A percentile compares a stretch with the other conserved stretches of the same genome.
These are phyloP conservation scores for Chaetomium strumarium DNA, from an alignment of 2,329 filamentous ascomycete species.

Conservation along the genomic window DNA sequence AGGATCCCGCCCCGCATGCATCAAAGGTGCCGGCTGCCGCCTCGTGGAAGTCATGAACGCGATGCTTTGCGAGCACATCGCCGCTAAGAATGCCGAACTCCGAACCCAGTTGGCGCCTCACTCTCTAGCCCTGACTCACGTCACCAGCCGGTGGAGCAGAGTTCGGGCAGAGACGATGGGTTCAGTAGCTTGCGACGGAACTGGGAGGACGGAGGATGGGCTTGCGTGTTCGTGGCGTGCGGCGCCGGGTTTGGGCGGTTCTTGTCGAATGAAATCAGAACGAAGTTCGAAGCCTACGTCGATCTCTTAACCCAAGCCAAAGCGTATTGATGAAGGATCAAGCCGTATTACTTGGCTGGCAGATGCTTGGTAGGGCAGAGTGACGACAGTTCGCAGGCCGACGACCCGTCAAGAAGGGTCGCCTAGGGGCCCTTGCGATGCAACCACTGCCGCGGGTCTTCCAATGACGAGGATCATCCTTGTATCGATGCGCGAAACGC, in stretches of 20 bases:
- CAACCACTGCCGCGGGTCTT: constrained; percentile 3
- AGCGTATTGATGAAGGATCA: constrained; percentile 7
- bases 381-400: constrained; percentile 7
- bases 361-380: background rate
- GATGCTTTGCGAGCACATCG: background rate
- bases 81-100: constrained; percentile 1
- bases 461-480: constrained; percentile 7
- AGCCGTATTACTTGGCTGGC: background rate
- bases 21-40: background rate
- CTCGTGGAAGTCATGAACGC: background rate
- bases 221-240: too few species aligned
- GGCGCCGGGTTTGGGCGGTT: background rate
- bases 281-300: background rate
- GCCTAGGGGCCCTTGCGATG: constrained; percentile 13
- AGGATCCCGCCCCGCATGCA: background rate
- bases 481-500: constrained; percentile 1
- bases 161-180: constrained; percentile 2
- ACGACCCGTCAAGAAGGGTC: background rate
- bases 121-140: constrained; percentile 4
- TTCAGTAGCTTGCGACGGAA: background rate
- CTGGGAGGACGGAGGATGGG: too few species aligned
- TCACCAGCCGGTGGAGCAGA: background rate
- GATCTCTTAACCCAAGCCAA: background rate
- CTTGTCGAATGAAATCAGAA: background rate
- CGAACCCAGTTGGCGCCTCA: background rate